phyloP scores from a whole-genome alignment of 805 yeast genomes.

The Ogataea kodamae region DNA sequence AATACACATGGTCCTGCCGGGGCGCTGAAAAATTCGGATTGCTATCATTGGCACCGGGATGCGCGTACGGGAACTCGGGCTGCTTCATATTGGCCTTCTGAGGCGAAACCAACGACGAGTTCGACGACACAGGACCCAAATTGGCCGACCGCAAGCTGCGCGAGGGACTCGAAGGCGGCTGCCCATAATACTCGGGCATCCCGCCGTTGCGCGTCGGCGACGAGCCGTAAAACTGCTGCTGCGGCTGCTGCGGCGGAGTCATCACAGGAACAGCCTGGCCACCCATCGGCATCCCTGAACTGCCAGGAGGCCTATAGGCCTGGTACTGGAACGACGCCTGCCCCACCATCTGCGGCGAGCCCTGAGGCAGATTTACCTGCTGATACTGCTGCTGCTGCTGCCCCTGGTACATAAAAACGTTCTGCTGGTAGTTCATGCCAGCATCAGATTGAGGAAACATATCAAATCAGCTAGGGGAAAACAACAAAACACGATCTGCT shows the following conservation, averaged over 20 bases:
- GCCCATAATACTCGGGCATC: constrained; percentile 22
- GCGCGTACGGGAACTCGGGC: constrained; percentile 21
- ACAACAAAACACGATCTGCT: constrained; percentile 17
- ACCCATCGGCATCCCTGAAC: no score
- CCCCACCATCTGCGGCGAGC: no score
- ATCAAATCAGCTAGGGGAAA: constrained; percentile 1
- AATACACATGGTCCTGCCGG: constrained; percentile 53
- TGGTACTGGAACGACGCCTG: no score
- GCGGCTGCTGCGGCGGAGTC: constrained; percentile 25
- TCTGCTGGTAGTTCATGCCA: constrained; percentile 22
- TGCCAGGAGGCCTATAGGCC: no score
- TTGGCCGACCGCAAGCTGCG: constrained; percentile 31
- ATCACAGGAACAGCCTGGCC: no score
- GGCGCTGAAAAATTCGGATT: constrained; percentile 25
- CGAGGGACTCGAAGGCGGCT: constrained; percentile 35
- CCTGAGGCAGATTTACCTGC: no score
- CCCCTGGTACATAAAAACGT: constrained; percentile 24
- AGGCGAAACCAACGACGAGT: constrained; percentile 29
- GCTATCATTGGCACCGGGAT: constrained; percentile 27
- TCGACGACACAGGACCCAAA: constrained; percentile 30
- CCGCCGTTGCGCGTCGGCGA: constrained; percentile 26
- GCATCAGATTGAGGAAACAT: constrained; percentile 13
- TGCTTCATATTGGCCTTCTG: constrained; percentile 20
- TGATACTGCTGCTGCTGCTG: constrained; percentile 34
- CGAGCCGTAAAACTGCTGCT: constrained; percentile 20